Evolutionary conservation across 2,329 filamentous ascomycete genomes (phyloP), one percentile per base, ranked within the genome.

Genomic region (Fusarium burgessii): DNA sequence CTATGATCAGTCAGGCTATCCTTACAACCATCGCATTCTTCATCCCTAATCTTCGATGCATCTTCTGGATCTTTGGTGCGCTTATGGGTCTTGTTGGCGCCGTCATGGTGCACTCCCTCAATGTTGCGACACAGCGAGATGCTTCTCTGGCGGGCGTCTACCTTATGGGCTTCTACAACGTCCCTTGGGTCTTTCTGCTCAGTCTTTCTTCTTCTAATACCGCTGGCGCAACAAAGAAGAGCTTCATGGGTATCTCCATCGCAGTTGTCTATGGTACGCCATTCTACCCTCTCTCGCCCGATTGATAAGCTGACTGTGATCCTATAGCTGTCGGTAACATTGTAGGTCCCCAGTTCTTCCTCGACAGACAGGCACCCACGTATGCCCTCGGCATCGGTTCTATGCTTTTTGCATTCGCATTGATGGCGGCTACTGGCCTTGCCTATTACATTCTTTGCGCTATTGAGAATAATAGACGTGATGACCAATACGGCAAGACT

Each of bases 141-240:
- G 78, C 77, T 0, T 78, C 77, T 0, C 35, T 80, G 1, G 76
- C 78, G 0, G 77, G 76, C 0, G 78, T 79, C 5, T 80, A 80
- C 32, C 57, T 80, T 1, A 78, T 79, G 77, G 78, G 78, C 0
- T 79, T 80, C 35, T 79, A 79, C n/a, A 80, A 80, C 20, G 74
- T 76, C 1, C 71, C 78, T 0, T 80, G 72, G 60, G 73, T 78
- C 2, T 72, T 78, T 1, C 65, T 78, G 17, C 62, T 80, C 2
- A 79, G 78, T 29, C 40, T 80, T 1, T 73, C 68, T 15, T 79
- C 78, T 0, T 78, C 78, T 0, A 80, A 79, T 7, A 78, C 69
- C 3, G 75, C 76, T 2, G 78, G 78, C 0, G 71, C 75, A 0
- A 79, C 78, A 0, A 79, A 79, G 38, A 79, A 79, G 68, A 76